A percentile compares a stretch with the other conserved stretches of the same genome.
These are phyloP conservation scores for Phialophora macrospora DNA, from an alignment of 2,329 filamentous ascomycete genomes.

Conservation along the genomic window DNA sequence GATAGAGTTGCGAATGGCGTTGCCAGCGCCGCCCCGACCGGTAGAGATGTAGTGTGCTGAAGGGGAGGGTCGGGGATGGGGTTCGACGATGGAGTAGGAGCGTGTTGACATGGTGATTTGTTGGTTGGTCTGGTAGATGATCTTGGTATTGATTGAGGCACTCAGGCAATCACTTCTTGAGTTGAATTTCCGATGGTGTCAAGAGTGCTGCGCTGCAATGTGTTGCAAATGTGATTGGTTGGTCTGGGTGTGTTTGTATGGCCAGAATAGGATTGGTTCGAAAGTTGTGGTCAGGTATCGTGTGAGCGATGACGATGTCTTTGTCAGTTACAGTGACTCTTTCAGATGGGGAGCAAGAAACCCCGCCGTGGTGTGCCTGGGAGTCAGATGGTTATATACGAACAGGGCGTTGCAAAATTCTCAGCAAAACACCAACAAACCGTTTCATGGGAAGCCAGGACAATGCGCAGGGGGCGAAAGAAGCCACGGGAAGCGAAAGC, in stretches of 20 bases:
- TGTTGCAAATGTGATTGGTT: conserved; percentile 16
- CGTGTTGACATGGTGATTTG: conserved; percentile 27
- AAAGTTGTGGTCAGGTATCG: neutral
- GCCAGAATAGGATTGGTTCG: conserved; percentile 4
- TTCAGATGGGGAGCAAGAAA: conserved; percentile 1
- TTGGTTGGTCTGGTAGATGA: conserved; percentile 8
- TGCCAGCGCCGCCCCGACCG: conserved; percentile 68
- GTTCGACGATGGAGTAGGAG: conserved; percentile 63
- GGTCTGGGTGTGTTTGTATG: neutral
- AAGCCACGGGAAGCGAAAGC: neutral
- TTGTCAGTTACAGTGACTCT: neutral
- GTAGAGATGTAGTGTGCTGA: conserved; percentile 54
- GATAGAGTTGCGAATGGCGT: conserved; percentile 61
- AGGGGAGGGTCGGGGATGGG: conserved; percentile 60
- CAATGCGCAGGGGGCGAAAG: conserved; percentile 8
- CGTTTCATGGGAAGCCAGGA: neutral
- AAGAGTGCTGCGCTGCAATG: neutral
- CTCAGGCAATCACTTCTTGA: neutral
- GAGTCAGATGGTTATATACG: conserved; percentile 17
- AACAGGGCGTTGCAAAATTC: conserved; percentile 11
- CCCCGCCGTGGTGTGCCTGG: neutral
- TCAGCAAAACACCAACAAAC: conserved; percentile 1
- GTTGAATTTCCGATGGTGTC: neutral
- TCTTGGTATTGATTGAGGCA: neutral
- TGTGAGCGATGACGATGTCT: neutral